phyloP scores from a whole-genome alignment of 148 eudicot genomes.

The Rhododendron ovatum region DNA sequence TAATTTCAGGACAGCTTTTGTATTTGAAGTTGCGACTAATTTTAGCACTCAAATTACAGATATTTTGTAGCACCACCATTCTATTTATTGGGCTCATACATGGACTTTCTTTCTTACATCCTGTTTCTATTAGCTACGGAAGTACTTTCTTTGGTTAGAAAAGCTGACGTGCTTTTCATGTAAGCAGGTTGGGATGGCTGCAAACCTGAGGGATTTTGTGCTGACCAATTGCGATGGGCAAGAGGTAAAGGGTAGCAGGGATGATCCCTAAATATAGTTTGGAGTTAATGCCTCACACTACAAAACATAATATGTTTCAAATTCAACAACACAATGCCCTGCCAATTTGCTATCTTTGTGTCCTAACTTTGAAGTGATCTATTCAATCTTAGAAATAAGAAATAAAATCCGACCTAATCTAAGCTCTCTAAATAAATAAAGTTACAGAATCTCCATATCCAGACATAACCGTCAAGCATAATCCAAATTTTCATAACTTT shows the following conservation, averaged over 20 bases:
- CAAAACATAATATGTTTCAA: neutral
- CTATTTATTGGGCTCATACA: neutral
- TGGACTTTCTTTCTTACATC: neutral
- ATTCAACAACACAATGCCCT: neutral
- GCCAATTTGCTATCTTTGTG: neutral
- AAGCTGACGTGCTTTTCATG: neutral
- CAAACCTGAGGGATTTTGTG: conserved; percentile 73
- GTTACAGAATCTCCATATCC: neutral
- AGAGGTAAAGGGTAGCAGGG: conserved; percentile 49
- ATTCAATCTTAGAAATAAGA: neutral
- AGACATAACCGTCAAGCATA: neutral
- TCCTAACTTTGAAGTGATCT: neutral
- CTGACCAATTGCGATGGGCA: conserved; percentile 67
- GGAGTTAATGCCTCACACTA: neutral
- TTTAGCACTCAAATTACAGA: neutral
- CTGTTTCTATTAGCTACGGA: neutral
- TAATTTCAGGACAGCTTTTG: neutral
- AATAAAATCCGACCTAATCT: neutral
- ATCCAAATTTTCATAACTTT: neutral
- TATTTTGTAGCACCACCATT: neutral
- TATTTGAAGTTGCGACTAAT: neutral
- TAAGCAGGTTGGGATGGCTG: conserved; percentile 89
- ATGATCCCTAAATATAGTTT: neutral
- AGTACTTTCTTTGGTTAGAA: neutral
- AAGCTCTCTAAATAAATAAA: neutral